These are phyloP conservation scores for Mangifera indica DNA, from an alignment of 345 rosid genomes.

Conservation along the genomic window DNA sequence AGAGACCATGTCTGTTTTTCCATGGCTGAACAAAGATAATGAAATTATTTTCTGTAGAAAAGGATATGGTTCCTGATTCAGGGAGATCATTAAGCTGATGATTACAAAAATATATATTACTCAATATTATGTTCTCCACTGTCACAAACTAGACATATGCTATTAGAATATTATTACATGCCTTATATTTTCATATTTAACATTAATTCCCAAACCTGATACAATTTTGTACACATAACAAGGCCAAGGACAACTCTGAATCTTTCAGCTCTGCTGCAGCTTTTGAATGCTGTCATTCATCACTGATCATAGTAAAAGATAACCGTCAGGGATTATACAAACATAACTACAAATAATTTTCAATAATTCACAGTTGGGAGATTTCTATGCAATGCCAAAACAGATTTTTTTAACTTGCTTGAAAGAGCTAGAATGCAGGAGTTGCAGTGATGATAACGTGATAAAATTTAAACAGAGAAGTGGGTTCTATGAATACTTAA, in stretches of 20 bases:
- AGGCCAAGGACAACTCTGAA: neutral
- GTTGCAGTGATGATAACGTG: neutral
- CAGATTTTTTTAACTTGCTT: too few species aligned
- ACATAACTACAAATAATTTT: neutral
- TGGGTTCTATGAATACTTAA: too few species aligned
- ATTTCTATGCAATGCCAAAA: too few species aligned
- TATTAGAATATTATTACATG: neutral
- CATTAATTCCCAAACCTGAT: neutral
- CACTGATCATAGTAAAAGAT: neutral
- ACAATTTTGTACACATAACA: neutral
- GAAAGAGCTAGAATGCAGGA: neutral
- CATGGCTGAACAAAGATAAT: too few species aligned
- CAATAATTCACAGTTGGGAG: neutral
- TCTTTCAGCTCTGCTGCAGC: conserved; percentile 9
- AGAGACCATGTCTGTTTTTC: neutral
- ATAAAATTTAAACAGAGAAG: neutral
- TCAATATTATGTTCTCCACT: neutral
- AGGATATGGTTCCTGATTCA: neutral
- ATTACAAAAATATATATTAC: neutral
- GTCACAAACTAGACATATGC: neutral
- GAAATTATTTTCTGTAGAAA: too few species aligned
- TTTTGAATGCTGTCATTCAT: neutral
- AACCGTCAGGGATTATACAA: neutral
- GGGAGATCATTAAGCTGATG: neutral
- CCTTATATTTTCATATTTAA: neutral